phyloP scores from a whole-genome alignment of 2,329 filamentous ascomycete species.

The Colletotrichum liriopes region DNA sequence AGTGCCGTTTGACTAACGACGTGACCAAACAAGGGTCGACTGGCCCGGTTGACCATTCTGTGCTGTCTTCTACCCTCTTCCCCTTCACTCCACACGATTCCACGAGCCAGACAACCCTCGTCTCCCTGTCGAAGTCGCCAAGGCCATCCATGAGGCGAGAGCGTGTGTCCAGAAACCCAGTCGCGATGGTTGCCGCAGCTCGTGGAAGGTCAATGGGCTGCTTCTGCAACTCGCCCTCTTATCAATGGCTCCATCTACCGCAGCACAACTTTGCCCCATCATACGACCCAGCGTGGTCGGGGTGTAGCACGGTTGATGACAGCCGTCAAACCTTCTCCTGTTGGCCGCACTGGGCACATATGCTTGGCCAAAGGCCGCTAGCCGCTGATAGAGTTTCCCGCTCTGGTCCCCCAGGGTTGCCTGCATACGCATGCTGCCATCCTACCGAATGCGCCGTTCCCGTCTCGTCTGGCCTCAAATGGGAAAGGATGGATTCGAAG shows the following conservation, averaged over 20 bases:
- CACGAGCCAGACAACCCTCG: background rate
- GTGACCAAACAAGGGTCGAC: constrained; percentile 13
- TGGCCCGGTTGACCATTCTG: constrained; percentile 11
- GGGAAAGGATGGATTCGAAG: constrained; percentile 17
- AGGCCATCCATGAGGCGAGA: background rate
- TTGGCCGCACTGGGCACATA: constrained; percentile 9
- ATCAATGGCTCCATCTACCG: constrained; percentile 21
- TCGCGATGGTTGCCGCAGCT: background rate
- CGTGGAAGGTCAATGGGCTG: constrained; percentile 18
- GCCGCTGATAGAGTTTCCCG: constrained; percentile 34
- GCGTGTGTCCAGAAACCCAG: background rate
- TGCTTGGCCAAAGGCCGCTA: constrained; percentile 35
- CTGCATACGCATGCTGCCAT: constrained; percentile 34
- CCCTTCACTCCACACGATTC: constrained; percentile 14
- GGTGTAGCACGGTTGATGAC: constrained; percentile 26
- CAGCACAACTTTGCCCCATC: constrained; percentile 3
- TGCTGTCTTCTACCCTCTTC: constrained; percentile 3
- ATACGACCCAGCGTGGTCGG: constrained; percentile 35
- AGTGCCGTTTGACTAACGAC: constrained; percentile 17
- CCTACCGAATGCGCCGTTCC: constrained; percentile 31
- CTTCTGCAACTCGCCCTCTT: constrained; percentile 28
- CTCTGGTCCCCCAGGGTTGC: constrained; percentile 29
- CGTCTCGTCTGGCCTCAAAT: constrained; percentile 35
- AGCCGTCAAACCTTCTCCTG: constrained; percentile 16
- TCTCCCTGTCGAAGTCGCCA: background rate